These are phyloP conservation scores for Citrus maxima DNA, from an alignment of 345 rosid genomes.

Conservation along the genomic window DNA sequence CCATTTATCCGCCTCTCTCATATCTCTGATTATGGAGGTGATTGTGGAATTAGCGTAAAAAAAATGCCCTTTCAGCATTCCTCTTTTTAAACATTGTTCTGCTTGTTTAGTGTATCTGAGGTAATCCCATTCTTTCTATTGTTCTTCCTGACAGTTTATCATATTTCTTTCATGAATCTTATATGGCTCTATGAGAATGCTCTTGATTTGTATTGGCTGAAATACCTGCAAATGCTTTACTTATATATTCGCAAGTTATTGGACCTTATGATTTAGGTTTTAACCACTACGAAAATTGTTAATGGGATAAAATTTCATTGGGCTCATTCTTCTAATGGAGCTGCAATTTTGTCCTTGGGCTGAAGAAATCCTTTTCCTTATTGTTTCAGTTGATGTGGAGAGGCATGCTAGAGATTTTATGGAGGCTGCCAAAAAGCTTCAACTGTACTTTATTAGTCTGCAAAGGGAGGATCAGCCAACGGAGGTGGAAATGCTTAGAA, in stretches of 20 bases:
- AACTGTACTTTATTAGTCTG: conserved; percentile 74
- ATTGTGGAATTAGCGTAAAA: not conserved
- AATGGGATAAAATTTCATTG: not conserved
- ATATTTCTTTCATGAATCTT: not conserved
- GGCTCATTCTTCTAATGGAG: not conserved
- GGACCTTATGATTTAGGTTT: not conserved
- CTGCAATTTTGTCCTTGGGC: not conserved
- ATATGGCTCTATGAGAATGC: not conserved
- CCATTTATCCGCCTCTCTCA: not conserved
- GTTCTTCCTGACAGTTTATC: not conserved
- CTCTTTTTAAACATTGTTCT: not conserved
- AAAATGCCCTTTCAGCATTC: not conserved
- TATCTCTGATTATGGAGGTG: not conserved
- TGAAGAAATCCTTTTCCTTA: conserved; percentile 11
- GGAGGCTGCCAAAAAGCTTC: conserved; percentile 98
- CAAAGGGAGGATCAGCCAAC: conserved; percentile 70
- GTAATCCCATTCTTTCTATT: not conserved
- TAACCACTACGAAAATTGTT: not conserved
- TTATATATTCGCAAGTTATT: not conserved
- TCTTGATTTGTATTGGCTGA: not conserved
- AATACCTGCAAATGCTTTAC: not conserved
- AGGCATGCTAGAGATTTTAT: conserved; percentile 94
- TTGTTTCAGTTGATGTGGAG: conserved; percentile 74
- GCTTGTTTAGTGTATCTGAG: not conserved
- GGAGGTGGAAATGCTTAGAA: conserved; percentile 54